Base-by-base conservation (phyloP, 2,329 filamentous ascomycete genomes). In the Didymella sp. region DNA sequence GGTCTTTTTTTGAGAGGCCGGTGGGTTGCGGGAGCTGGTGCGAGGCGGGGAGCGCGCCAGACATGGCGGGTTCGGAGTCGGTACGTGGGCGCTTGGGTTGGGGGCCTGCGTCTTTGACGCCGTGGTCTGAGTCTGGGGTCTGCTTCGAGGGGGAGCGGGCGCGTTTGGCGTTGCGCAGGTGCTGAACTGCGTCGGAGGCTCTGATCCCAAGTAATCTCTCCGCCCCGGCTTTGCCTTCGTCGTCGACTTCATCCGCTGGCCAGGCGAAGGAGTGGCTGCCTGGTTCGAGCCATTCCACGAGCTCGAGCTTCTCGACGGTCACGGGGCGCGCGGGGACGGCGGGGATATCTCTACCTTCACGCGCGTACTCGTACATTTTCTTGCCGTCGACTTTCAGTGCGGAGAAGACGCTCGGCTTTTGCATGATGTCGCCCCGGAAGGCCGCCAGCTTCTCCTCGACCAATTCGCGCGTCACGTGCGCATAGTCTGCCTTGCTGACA, bases 371-470 rank as follows among this genome's bases (percentile, higher is more conserved):
- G 74, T 99, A 99, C 45, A 97, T 82, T 30, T 91, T 90, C 81
- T 97, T 97, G 2, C 95, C 95, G 65, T 97, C 86, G 76, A 97
- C 91, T 76, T 94, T 93, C 60, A 98, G 82, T 9, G 95, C 95
- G 27, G 92, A 96, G 77, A 93, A 99, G 19, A 99, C 85, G 6
- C 94, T 94, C 33, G 95, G 95, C 65, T 91, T 88, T 80, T 99
- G 95, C 80, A 90, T 88, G 69, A 92, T 92, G 66, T 89, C 89
- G 15, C 95, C 95, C 35, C 88, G 84, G 76, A 96, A 97, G 59
- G 82, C 79, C 5, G 81, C 82, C 55, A 98, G 78, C 15, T 89
- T 90, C 72, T 89, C 84, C 76, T 96, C 90, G 0, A 98, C 90
- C 68, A 84, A 82, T 48, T 90, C 87, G 52, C 84, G 85, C 6